phyloP scores from a whole-genome alignment of 495 filamentous ascomycete species.

The Annulohypoxylon maeteangense region DNA sequence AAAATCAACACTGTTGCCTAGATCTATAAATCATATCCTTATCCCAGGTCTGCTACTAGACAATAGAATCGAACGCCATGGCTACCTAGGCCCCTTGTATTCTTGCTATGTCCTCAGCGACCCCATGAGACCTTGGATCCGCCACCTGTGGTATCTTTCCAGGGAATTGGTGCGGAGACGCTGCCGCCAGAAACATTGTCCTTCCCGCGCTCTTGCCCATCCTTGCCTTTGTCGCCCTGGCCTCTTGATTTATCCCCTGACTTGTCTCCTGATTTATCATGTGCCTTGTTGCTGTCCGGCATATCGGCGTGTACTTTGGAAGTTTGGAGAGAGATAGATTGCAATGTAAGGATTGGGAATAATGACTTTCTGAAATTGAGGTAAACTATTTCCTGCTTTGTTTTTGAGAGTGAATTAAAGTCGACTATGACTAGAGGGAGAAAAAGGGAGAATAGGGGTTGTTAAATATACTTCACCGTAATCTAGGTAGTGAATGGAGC shows the following conservation, averaged over 20 bases:
- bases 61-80: background rate
- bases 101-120: background rate
- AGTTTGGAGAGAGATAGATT: background rate
- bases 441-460: background rate
- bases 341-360: background rate
- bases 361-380: background rate
- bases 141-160: constrained; percentile 2
- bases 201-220: too few relatives aligned
- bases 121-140: constrained; percentile 17
- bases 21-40: background rate
- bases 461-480: too few relatives aligned
- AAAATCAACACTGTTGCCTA: background rate
- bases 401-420: too few relatives aligned
- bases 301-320: background rate
- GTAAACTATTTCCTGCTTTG: background rate
- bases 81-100: too few relatives aligned
- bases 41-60: background rate
- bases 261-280: background rate
- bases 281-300: constrained; percentile 1
- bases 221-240: too few relatives aligned
- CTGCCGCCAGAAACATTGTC: background rate
- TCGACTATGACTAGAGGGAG: too few relatives aligned
- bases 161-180: constrained; percentile 1
- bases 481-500: too few relatives aligned
- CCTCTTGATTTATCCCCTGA: too few relatives aligned